Percentiles rank a stretch among this genome's conserved stretches.
Evolutionary conservation across 768 basidiomycete species (phyloP).

Genomic region (Calvatia gigantea): DNA sequence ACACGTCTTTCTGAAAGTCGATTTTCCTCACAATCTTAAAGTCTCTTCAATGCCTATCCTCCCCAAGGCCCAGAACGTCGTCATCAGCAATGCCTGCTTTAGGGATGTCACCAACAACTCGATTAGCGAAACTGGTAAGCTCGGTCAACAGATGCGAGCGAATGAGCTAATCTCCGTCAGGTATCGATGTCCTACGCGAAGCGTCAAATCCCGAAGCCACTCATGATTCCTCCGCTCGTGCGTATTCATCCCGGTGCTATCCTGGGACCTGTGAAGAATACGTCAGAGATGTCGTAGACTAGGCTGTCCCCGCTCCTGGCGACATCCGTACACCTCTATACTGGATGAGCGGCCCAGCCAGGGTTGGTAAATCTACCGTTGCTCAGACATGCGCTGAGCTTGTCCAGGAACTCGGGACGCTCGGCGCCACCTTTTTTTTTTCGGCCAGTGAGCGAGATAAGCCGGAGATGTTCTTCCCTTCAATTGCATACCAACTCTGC

Average conservation of each 20-base stretch:
- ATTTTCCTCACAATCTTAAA: too few species aligned
- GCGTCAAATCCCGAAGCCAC: not conserved
- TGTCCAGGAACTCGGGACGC: not conserved
- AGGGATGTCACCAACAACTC: too few species aligned
- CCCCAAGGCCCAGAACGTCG: too few species aligned
- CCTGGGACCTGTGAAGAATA: not conserved
- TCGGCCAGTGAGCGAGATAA: not conserved
- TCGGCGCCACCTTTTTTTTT: not conserved
- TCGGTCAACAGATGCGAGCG: too few species aligned
- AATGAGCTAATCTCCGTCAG: too few species aligned
- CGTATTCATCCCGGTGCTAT: not conserved
- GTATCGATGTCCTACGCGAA: not conserved
- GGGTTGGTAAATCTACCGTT: not conserved
- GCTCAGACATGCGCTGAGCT: not conserved
- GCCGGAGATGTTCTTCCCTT: not conserved
- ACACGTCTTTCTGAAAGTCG: too few species aligned
- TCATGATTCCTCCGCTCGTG: not conserved
- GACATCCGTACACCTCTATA: not conserved
- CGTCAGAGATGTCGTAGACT: not conserved
- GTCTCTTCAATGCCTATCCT: too few species aligned
- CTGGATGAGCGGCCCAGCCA: not conserved
- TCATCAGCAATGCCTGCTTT: too few species aligned
- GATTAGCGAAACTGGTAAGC: too few species aligned
- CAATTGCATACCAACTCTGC: slow-evolving; percentile 8
- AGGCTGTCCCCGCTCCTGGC: not conserved